Percentiles rank a stretch among this genome's conserved stretches.
These are phyloP conservation scores for Salix arbutifolia DNA, from an alignment of 345 rosid species.

Conservation along the genomic window DNA sequence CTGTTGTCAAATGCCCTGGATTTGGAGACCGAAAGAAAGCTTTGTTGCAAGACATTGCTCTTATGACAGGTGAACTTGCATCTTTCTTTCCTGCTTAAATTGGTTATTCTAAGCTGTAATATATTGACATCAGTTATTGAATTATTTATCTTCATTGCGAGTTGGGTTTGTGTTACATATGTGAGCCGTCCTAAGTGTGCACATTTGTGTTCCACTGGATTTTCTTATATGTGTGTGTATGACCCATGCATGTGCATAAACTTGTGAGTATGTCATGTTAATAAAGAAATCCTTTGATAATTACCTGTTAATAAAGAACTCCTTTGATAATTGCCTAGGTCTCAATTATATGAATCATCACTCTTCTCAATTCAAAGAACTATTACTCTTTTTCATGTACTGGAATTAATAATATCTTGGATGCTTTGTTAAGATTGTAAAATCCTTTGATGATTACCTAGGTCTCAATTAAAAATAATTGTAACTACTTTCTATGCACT, in stretches of 20 bases:
- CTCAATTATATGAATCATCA: not conserved
- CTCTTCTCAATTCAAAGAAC: too few species aligned
- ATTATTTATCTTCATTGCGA: not conserved
- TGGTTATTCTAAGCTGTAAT: not conserved
- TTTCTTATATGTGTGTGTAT: not conserved
- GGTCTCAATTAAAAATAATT: not conserved
- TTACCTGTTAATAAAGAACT: not conserved
- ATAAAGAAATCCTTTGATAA: not conserved
- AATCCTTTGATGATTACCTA: not conserved
- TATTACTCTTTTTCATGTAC: not conserved
- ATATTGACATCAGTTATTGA: not conserved
- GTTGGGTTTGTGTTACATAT: not conserved
- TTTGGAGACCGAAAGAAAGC: slow-evolving; percentile 72
- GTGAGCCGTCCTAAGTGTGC: not conserved
- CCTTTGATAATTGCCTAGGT: not conserved
- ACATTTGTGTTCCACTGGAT: not conserved
- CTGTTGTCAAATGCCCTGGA: slow-evolving; percentile 81
- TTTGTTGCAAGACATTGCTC: slow-evolving; percentile 82
- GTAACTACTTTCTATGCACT: not conserved
- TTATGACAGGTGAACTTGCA: slow-evolving; percentile 58
- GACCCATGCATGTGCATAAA: not conserved
- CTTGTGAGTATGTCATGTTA: not conserved
- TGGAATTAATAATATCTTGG: not conserved
- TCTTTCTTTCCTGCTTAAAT: not conserved
- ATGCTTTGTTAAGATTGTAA: not conserved